A percentile compares a stretch with the other conserved stretches of the same genome.
Conservation (phyloP, 306 rosid genomes). For the Acacia melanoxylon region DNA sequence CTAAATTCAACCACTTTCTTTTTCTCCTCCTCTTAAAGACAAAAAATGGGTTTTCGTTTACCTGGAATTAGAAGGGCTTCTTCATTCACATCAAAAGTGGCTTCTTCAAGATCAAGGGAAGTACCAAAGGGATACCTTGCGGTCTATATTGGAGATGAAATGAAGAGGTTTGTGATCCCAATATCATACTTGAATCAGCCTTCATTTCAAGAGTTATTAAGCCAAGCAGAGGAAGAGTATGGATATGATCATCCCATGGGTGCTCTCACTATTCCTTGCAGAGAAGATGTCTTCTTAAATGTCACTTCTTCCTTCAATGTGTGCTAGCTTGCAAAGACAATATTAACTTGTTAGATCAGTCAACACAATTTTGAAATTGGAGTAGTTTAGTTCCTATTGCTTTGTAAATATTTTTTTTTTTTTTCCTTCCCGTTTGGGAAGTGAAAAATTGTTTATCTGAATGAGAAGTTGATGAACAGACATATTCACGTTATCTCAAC, state of each 20-base stretch:
- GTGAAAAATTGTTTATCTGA: not conserved
- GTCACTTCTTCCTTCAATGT: slow-evolving; percentile 8
- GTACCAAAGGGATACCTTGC: slow-evolving; percentile 27
- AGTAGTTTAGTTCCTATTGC: not conserved
- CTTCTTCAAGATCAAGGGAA: not conserved
- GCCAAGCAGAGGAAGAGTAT: not conserved
- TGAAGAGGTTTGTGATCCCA: slow-evolving; percentile 23
- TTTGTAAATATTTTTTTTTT: not conserved
- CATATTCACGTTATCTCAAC: not conserved
- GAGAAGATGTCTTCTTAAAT: not conserved
- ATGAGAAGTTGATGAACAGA: not conserved
- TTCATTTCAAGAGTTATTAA: not conserved
- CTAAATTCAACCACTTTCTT: not conserved
- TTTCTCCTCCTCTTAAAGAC: not conserved
- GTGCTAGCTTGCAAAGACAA: not conserved
- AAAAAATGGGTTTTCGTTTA: slow-evolving; percentile 5
- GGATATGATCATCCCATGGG: not conserved
- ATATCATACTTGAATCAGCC: slow-evolving; percentile 27
- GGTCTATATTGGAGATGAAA: slow-evolving; percentile 24
- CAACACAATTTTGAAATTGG: not conserved
- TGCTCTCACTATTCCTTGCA: not conserved
- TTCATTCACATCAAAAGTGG: not conserved
- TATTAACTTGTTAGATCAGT: not conserved
- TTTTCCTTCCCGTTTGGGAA: not conserved
- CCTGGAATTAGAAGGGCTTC: not conserved